Evolutionary conservation across 768 basidiomycete species (phyloP).

Genomic region (Nevesoporus exiguus): DNA sequence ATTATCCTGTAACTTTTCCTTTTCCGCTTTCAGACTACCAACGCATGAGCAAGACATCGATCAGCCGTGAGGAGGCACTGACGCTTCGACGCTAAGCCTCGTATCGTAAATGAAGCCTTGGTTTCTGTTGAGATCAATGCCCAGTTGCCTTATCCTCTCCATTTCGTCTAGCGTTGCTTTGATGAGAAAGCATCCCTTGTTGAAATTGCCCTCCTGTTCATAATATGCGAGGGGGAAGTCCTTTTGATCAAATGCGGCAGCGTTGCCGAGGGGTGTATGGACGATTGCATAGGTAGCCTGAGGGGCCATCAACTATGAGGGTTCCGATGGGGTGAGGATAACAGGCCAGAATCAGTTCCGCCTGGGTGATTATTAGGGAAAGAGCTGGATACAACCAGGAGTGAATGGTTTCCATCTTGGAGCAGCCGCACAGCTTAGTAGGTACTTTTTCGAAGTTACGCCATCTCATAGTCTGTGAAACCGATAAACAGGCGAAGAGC

Average conservation of each 20-base stretch:
- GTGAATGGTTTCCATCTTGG: not conserved
- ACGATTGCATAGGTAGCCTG: too few relatives aligned
- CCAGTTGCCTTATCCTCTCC: not conserved
- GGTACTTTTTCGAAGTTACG: too few relatives aligned
- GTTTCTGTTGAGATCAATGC: slow-evolving; percentile 1
- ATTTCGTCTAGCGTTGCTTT: slow-evolving; percentile 8
- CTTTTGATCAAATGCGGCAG: not conserved
- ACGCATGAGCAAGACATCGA: not conserved
- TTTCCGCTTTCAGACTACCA: not conserved
- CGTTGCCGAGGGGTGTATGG: not conserved
- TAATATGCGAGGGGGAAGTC: slow-evolving; percentile 8
- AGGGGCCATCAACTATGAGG: not conserved
- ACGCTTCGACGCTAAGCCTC: not conserved
- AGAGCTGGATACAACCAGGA: too few relatives aligned
- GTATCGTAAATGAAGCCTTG: not conserved
- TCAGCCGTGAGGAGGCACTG: not conserved
- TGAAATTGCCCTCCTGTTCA: not conserved
- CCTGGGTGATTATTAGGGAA: too few relatives aligned
- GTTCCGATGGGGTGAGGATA: not conserved
- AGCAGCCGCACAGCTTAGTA: not conserved
- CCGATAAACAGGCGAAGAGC: too few relatives aligned
- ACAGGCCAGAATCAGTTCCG: too few relatives aligned
- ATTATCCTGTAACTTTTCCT: not conserved
- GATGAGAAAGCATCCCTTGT: slow-evolving; percentile 1
- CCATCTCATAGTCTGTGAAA: too few relatives aligned